Conservation (phyloP, 495 filamentous ascomycete species). For the Articulospora tetracladia region DNA sequence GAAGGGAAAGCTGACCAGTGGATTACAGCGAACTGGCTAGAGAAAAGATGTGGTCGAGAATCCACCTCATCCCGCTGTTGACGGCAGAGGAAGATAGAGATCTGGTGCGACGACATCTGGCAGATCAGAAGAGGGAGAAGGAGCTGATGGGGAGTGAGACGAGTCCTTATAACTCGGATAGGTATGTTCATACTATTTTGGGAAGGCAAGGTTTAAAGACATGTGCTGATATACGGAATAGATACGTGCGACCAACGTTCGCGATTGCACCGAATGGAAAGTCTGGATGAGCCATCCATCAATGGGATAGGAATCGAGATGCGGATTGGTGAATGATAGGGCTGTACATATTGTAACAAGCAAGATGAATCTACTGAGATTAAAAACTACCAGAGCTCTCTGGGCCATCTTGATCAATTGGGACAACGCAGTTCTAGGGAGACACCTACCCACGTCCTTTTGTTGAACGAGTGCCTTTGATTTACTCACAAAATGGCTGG, state of each 20-base stretch:
- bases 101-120: constrained; percentile 77
- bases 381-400: not conserved
- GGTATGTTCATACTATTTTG: constrained; percentile 51
- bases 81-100: constrained; percentile 97
- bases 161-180: constrained; percentile 79
- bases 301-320: not conserved
- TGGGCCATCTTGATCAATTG: not conserved
- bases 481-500: no score
- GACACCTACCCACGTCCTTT: no score
- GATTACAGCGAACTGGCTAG: constrained; percentile 78
- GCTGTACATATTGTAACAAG: constrained; percentile 11
- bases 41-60: constrained; percentile 96
- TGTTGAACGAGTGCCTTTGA: no score
- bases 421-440: no score
- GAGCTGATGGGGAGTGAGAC: constrained; percentile 77
- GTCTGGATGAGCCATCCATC: constrained; percentile 17
- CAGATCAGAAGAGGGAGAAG: constrained; percentile 86
- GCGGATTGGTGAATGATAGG: not conserved
- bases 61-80: constrained; percentile 85
- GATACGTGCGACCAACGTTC: constrained; percentile 70
- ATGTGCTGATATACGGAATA: constrained; percentile 25
- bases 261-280: constrained; percentile 49
- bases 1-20: constrained; percentile 1
- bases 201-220: not conserved
- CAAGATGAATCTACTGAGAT: not conserved